phyloP scores from a whole-genome alignment of 768 basidiomycete genomes.

The Lentinus tigrinus region DNA sequence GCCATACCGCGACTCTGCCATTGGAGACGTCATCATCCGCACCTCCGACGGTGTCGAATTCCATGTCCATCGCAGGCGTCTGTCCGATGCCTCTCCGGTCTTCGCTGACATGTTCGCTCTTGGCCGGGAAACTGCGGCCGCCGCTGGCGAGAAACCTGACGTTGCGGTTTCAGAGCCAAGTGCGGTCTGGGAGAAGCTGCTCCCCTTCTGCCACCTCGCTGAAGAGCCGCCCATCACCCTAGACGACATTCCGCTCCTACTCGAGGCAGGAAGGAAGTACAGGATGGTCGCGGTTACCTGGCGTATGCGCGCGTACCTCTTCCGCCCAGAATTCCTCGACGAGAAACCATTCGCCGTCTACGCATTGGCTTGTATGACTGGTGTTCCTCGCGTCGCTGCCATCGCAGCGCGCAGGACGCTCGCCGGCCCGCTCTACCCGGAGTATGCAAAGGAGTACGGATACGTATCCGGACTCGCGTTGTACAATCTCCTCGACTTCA shows the following conservation, averaged over 20 bases:
- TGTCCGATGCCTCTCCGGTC: slow-evolving; percentile 32
- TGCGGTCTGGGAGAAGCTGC: slow-evolving; percentile 7
- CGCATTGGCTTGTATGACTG: slow-evolving; percentile 6
- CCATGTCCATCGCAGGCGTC: slow-evolving; percentile 29
- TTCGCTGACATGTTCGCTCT: slow-evolving; percentile 33
- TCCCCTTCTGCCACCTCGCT: slow-evolving; percentile 22
- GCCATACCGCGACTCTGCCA: not conserved
- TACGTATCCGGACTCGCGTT: slow-evolving; percentile 5
- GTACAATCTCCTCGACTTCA: slow-evolving; percentile 9
- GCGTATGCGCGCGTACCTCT: not conserved
- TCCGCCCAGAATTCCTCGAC: not conserved
- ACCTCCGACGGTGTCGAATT: slow-evolving; percentile 2
- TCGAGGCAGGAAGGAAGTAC: slow-evolving; percentile 22
- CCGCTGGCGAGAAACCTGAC: not conserved
- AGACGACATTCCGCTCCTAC: slow-evolving; percentile 8
- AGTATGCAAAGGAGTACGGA: not conserved
- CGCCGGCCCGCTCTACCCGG: not conserved
- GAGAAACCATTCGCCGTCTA: slow-evolving; percentile 1
- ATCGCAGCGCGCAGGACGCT: slow-evolving; percentile 2
- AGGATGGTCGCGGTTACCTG: slow-evolving; percentile 4
- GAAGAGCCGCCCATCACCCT: slow-evolving; percentile 11
- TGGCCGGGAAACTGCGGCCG: slow-evolving; percentile 16
- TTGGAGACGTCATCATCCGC: slow-evolving; percentile 6
- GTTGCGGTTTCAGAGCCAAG: not conserved
- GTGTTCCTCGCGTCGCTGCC: slow-evolving; percentile 1